Evolutionary conservation across 306 rosid species (phyloP), one percentile per base, ranked within the genome.

Genomic region (Trifolium repens): DNA sequence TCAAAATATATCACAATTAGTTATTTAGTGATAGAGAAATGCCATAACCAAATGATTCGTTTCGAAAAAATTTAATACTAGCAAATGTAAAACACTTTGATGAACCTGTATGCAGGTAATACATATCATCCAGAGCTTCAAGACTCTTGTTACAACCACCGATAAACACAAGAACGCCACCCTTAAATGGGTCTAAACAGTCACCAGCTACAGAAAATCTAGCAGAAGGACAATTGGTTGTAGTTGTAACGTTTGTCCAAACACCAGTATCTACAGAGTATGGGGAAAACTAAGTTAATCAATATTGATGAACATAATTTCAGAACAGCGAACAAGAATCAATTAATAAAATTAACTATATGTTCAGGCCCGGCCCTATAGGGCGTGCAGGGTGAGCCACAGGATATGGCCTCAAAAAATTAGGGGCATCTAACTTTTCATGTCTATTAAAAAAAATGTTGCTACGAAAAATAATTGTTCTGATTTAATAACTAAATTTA

Each of bases 121-220:
- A 92, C 96, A 96, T 89, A 79, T 96, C 99, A 65, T 87, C 98
- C 58, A 96, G 81, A 64, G 96, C 99, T 87, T 96, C 99, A 52
- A 96, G 98, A 83, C 85, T 87, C 79, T 88, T 96, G 82, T 90
- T 96, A 87, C 99, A 96, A 83, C 99, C 99, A 65, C 99, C 99
- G 4, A 96, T 75, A 80, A 96, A 88, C 69, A 84, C 92, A 82
- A 96, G 98, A 80, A 88, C 93, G 70, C 99, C 97, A 76, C 85
- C 76, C 85, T 63, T 92, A 53, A 32, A 70, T 68, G 99, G 98
- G 82, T 96, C 98, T 80, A 96, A 82, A 83, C 94, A 88, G 82
- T 87, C 98, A 69, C 99, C 99, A 52, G 93, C 91, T 64, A 96
- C 96, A 5, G 99, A 92, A 89, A 96, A 96, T 87, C 99, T 85